These are phyloP conservation scores for Seiridium cupressi DNA, from an alignment of 2,329 filamentous ascomycete genomes.

Conservation along the genomic window DNA sequence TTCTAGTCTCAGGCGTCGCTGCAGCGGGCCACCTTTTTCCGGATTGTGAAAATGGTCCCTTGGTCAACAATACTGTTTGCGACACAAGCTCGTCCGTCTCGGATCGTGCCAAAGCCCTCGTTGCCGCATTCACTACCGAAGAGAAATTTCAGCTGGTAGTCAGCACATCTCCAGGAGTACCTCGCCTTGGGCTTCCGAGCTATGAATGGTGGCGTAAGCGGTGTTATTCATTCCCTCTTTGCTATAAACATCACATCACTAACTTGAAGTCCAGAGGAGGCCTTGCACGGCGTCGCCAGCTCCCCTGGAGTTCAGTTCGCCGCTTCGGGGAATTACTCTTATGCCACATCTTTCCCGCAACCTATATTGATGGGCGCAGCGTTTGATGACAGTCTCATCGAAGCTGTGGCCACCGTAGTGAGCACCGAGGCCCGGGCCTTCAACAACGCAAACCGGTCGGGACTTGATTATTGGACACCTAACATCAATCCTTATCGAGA, in stretches of 20 bases:
- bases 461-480: constrained; percentile 23
- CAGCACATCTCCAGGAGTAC: constrained; percentile 43
- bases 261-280: constrained; percentile 40
- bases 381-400: constrained; percentile 28
- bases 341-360: constrained; percentile 29
- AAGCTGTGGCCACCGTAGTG: constrained; percentile 24
- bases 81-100: constrained; percentile 16
- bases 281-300: constrained; percentile 58
- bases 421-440: constrained; percentile 30
- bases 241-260: neutral
- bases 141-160: constrained; percentile 20
- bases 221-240: neutral
- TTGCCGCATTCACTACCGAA: constrained; percentile 18
- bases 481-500: constrained; percentile 24
- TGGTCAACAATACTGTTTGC: constrained; percentile 21
- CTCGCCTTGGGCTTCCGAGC: constrained; percentile 53
- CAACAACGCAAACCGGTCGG: constrained; percentile 25
- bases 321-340: constrained; percentile 20
- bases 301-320: constrained; percentile 42
- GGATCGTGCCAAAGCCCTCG: constrained; percentile 19
- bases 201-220: constrained; percentile 56
- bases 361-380: constrained; percentile 28
- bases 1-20: constrained; percentile 17
- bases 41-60: constrained; percentile 18
- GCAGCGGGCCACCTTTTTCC: constrained; percentile 23